Base-by-base conservation (phyloP, 495 filamentous ascomycete genomes). In the Articulospora tetracladia region DNA sequence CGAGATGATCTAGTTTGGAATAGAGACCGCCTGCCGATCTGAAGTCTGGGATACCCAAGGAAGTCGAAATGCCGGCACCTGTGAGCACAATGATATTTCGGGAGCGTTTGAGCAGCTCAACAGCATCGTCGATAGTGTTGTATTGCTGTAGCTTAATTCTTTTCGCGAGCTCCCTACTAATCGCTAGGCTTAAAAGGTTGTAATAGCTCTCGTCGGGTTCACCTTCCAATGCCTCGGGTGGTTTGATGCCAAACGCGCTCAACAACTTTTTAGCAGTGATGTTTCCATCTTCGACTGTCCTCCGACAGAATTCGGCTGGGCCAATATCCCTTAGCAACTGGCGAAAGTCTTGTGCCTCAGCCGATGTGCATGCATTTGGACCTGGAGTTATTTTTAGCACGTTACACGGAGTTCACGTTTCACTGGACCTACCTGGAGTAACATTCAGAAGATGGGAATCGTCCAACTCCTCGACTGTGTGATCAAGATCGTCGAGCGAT, bases 51-150 rank as follows among this genome's bases (percentile, higher is more conserved):
- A 95, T 93, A 36, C 91, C 91, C n/a, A 92, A 84, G 24, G 88
- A 90, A 19, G 91, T 93, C 32, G 88, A 92, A 53, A 97, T 97
- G 41, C 94, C 94, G 23, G 94, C 94, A 61, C 94, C 94, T 7
- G 94, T 98, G 47, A 98, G 79, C 36, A 98, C 91, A 60, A 98
- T 85, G 68, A 98, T 91, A 68, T 96, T 96, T 60, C 84, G 79
- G 11, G 86, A 82, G 66, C 83, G 79, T 61, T 86, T 79, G 8
- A 98, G 78, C 17, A 98, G 76, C 10, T 77, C 69, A 8, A 93
- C 91, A 3, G 91, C 95, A 73, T 98, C 93, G 55, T 96, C 89
- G 47, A 98, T 75, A 6, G 87, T 85, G 73, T 96, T 98, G 73
- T 91, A 92, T 64, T 89, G 78, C 15, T 79, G 72, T 19, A 98